Conservation (phyloP, 371 early-diverging fungal species). For the Lichtheimia hyalospora region DNA sequence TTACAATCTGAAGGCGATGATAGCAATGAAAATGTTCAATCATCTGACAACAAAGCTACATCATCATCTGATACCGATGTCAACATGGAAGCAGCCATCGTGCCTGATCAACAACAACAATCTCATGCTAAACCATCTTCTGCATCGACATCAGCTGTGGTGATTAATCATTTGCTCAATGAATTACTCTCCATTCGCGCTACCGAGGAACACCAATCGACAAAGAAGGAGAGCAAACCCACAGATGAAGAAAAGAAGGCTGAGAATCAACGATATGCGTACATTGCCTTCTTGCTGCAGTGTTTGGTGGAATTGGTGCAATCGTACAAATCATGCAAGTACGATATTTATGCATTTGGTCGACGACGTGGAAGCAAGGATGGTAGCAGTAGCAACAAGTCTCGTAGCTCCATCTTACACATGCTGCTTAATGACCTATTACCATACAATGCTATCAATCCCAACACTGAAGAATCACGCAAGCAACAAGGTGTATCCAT, state of each 20-base stretch:
- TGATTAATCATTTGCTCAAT: slow-evolving; percentile 35
- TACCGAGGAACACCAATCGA: slow-evolving; percentile 12
- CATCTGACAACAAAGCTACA: background rate
- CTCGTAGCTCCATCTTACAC: slow-evolving; percentile 40
- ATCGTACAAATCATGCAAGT: slow-evolving; percentile 83
- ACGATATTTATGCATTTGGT: slow-evolving; percentile 67
- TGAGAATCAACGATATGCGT: slow-evolving; percentile 49
- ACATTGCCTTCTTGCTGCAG: slow-evolving; percentile 85
- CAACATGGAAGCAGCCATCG: slow-evolving; percentile 4
- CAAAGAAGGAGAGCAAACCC: slow-evolving; percentile 12
- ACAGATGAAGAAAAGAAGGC: slow-evolving; percentile 26
- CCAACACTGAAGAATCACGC: slow-evolving; percentile 50
- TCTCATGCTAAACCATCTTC: background rate
- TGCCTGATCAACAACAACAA: background rate
- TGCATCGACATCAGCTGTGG: slow-evolving; percentile 27
- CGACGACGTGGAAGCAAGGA: slow-evolving; percentile 53
- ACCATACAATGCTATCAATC: slow-evolving; percentile 56
- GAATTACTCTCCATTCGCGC: slow-evolving; percentile 35
- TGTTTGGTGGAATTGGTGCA: slow-evolving; percentile 82
- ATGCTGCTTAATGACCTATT: slow-evolving; percentile 65
- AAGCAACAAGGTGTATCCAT: slow-evolving; percentile 65
- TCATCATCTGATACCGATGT: slow-evolving; percentile 1
- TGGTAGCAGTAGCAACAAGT: slow-evolving; percentile 16
- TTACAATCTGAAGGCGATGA: slow-evolving; percentile 26
- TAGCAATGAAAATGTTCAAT: slow-evolving; percentile 9